Conservation (phyloP, 768 basidiomycete species). For the Pleurotus giganteus region DNA sequence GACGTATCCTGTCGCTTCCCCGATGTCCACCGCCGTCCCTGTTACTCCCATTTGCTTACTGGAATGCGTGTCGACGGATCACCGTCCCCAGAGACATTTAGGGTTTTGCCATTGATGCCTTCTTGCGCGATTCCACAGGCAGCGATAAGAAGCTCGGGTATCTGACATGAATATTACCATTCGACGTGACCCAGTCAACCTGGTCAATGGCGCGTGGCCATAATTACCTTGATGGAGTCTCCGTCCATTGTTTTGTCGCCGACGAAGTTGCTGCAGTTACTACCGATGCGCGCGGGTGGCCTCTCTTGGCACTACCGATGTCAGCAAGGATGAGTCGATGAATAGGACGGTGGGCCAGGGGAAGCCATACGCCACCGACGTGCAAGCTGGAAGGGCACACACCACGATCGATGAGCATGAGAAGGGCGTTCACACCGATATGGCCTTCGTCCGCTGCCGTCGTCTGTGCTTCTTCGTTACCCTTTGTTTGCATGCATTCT, state of each 20-base stretch:
- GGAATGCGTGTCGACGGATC: background rate
- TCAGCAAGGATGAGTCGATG: background rate
- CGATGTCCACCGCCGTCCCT: background rate
- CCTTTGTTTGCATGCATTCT: background rate
- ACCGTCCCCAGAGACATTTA: background rate
- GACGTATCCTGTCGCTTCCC: background rate
- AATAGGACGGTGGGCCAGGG: background rate
- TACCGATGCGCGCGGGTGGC: background rate
- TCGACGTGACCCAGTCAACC: too few species aligned
- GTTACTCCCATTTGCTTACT: background rate
- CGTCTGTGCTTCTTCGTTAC: slow-evolving; percentile 1
- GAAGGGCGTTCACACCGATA: background rate
- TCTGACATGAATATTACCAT: too few species aligned
- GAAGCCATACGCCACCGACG: slow-evolving; percentile 3
- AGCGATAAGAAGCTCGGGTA: slow-evolving; percentile 8
- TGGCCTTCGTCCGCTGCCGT: slow-evolving; percentile 6
- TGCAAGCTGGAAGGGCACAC: slow-evolving; percentile 1
- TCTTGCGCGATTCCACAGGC: slow-evolving; percentile 10
- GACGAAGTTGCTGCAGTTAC: background rate
- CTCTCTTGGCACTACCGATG: background rate
- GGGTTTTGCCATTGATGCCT: background rate
- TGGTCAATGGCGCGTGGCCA: too few species aligned
- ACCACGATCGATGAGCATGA: background rate
- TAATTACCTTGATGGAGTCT: too few species aligned
- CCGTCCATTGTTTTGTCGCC: background rate